A percentile compares a stretch with the other conserved stretches of the same genome.
phyloP scores from a whole-genome alignment of 83 land plant species.

The Larix sibirica region DNA sequence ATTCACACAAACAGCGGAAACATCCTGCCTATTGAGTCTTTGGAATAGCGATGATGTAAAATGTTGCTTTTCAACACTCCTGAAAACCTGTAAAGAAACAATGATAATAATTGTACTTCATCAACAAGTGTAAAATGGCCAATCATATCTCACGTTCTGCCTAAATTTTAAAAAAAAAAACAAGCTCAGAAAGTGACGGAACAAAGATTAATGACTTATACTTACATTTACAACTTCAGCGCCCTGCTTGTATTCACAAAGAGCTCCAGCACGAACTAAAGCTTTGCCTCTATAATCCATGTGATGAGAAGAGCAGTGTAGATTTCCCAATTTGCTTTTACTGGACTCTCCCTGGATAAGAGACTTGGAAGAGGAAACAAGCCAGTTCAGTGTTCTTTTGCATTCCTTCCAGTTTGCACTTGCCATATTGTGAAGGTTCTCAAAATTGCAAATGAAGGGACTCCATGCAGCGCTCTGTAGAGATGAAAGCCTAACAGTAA shows the following conservation, averaged over 20 bases:
- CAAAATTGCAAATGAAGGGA: neutral
- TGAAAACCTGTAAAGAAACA: neutral
- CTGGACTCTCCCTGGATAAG: constrained; percentile 8
- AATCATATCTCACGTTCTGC: neutral
- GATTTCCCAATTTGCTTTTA: neutral
- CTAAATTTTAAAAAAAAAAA: neutral
- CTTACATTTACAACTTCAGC: neutral
- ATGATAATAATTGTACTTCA: neutral
- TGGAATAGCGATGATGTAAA: neutral
- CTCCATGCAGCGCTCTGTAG: neutral
- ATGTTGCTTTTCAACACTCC: neutral
- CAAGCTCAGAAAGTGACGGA: neutral
- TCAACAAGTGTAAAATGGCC: neutral
- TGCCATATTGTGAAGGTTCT: neutral
- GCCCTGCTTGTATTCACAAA: neutral
- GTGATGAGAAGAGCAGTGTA: too few species aligned
- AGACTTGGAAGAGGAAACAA: neutral
- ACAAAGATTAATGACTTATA: neutral
- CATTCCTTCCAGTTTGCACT: neutral
- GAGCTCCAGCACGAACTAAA: neutral
- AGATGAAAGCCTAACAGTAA: neutral
- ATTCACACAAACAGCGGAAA: neutral
- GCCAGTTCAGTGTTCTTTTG: neutral
- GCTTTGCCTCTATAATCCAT: neutral
- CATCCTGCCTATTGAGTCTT: neutral